Base-by-base conservation (phyloP, 805 yeast genomes). In the Barnettozyma pratensis region DNA sequence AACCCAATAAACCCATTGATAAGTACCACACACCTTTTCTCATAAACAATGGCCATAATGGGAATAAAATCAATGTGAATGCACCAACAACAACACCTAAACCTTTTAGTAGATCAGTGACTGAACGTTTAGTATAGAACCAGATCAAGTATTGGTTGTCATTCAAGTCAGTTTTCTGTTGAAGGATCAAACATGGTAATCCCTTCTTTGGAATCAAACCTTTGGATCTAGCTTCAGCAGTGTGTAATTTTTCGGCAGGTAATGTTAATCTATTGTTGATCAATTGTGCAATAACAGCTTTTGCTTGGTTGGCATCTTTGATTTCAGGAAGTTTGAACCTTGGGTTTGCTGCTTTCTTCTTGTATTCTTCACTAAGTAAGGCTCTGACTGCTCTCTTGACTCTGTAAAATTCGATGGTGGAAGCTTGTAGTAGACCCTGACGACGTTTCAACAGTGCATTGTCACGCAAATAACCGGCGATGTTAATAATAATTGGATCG, bases 1-100 rank as follows among this genome's bases (percentile, higher is more conserved):
- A 68, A 0, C 87, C 90, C 53, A 94, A 69, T 47, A 83, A 69
- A 7, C 79, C 85, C 74, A 92, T 79, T 34, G 96, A 86, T 46
- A 89, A 64, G 65, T 90, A 94, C 87, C 96, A 94, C 32, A 88
- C 96, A 39, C 94, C 95, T 47, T 76, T 75, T 64, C 96, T 83
- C 94, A 94, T 82, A 67, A 84, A 80, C 36, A 73, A 61, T 29
- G 99, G 99, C 99, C 99, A 94, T 60, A 94, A 75, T 54, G 98
- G 99, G 82, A 89, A 94, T 26, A 79, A 84, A 6, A 77, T 79
- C 25, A 92, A 68, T 29, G 85, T 83, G 54, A 86, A 73, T 3
- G 83, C 75, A 7, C 87, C 84, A 57, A 81, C 81, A 39, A 81
- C 63, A 41, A 80, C 63, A 36, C 70, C 74, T 9, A 66, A 45